Conservation (phyloP, 768 basidiomycete genomes). For the Tulasnella sp. region DNA sequence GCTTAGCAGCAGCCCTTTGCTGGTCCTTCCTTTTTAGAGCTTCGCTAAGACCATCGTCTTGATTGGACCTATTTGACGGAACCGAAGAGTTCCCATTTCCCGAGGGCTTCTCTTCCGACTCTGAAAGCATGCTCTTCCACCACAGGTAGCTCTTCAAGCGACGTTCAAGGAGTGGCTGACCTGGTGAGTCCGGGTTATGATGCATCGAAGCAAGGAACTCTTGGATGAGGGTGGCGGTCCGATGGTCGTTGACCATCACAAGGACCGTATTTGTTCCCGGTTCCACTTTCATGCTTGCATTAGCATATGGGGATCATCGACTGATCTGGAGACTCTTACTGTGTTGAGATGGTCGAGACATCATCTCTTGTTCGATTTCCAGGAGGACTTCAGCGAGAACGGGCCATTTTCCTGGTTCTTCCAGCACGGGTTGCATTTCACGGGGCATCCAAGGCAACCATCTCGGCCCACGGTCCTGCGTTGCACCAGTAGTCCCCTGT, state of each 20-base stretch:
- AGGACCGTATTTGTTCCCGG: conserved; percentile 73
- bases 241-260: conserved; percentile 80
- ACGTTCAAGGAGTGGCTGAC: conserved; percentile 72
- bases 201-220: conserved; percentile 70
- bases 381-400: conserved; percentile 77
- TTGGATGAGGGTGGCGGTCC: conserved; percentile 66
- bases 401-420: conserved; percentile 94
- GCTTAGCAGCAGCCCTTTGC: conserved; percentile 47
- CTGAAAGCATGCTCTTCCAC: conserved; percentile 64
- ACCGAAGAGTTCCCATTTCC: conserved; percentile 34
- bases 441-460: conserved; percentile 59
- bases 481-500: conserved; percentile 41
- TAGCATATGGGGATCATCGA: conserved; percentile 35
- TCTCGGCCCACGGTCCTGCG: neutral
- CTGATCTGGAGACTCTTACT: conserved; percentile 32
- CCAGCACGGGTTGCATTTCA: conserved; percentile 79
- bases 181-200: conserved; percentile 52
- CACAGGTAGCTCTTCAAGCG: conserved; percentile 69
- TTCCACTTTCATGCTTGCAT: conserved; percentile 33
- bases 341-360: conserved; percentile 31
- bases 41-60: conserved; percentile 53
- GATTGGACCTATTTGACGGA: conserved; percentile 32
- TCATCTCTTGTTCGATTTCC: conserved; percentile 85
- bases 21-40: conserved; percentile 75
- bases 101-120: conserved; percentile 8